Conservation (phyloP, 163 green algal species). For the Chlamydomonas reinhardtii region DNA sequence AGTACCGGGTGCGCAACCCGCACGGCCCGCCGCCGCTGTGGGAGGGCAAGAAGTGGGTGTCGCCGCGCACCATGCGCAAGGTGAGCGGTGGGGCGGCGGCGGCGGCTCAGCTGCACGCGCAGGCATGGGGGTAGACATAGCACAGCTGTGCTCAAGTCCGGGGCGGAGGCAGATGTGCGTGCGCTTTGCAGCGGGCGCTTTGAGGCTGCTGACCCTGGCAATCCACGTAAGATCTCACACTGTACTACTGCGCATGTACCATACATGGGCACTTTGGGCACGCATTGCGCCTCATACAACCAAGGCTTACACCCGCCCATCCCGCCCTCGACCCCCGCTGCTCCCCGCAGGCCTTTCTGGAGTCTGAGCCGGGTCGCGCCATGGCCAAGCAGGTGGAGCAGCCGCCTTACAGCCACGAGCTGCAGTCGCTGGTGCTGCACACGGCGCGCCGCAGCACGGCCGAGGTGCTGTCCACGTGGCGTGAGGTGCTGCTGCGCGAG, state of each 20-base stretch:
- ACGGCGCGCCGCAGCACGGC: not conserved
- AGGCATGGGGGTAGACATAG: too few species aligned
- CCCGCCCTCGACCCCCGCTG: too few species aligned
- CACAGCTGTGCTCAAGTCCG: too few species aligned
- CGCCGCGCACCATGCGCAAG: not conserved
- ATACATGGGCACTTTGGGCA: too few species aligned
- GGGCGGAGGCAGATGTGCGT: too few species aligned
- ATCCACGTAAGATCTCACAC: too few species aligned
- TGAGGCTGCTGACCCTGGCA: too few species aligned
- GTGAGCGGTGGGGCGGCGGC: not conserved
- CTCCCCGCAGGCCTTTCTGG: not conserved
- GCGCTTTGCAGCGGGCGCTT: too few species aligned
- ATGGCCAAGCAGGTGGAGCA: not conserved
- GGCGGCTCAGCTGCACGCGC: not conserved
- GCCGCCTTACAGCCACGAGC: constrained; percentile 4
- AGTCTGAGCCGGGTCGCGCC: not conserved
- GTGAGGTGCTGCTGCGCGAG: not conserved
- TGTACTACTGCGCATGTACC: too few species aligned
- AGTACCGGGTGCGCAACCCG: not conserved
- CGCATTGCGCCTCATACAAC: too few species aligned
- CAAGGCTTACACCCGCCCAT: too few species aligned
- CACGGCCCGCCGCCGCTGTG: not conserved
- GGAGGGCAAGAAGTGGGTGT: not conserved
- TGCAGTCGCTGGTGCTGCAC: constrained; percentile 25
- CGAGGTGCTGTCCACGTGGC: not conserved